Evolutionary conservation across 2,329 filamentous ascomycete genomes (phyloP), one percentile per base, ranked within the genome.

Genomic region (Akanthomyces uredinophilus): DNA sequence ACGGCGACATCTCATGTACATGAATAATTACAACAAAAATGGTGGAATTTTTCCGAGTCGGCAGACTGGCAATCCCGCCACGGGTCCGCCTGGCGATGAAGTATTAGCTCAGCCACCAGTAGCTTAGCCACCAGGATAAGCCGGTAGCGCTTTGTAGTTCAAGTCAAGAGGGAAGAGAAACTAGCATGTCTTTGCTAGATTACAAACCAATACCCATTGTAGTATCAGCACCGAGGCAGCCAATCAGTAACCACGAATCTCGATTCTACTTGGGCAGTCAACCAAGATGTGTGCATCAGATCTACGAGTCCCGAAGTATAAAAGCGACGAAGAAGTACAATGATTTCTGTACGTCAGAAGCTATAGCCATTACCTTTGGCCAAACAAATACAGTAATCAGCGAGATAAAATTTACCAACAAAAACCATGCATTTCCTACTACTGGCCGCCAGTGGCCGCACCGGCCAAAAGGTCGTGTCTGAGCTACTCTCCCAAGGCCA

Each of bases 391-490:
- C 49, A 47, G 6, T 18, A 16, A 11, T 13, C 24, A 51, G n/a
- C n/a, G 5, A 10, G 8, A 24, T 10, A 29, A n/a, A 35, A 4
- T 13, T n/a, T n/a, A 32, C 5, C 16, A 29, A 1, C 35, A 59
- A 62, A 62, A 64, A 69, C 60, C 50, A 76, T 77, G 74, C 71
- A 75, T 63, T 71, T 78, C 63, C 71, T 80, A 52, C 72, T 79
- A 16, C 70, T 80, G n/a, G 78, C 77, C 57, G 74, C 74, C 55
- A 78, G 71, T 64, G 77, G 78, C 39, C 75, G 77, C 16, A 78
- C 75, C 3, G 78, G 78, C 69, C 69, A 74, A 63, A 73, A 75
- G 13, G 75, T 79, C 35, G 70, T 79, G 20, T 69, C 70, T 20
- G 72, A 78, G 64, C 58, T 78, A 5, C 70, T 79, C 24, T 64